phyloP scores from a whole-genome alignment of 805 yeast genomes.

The Hanseniaspora hatyaiensis region DNA sequence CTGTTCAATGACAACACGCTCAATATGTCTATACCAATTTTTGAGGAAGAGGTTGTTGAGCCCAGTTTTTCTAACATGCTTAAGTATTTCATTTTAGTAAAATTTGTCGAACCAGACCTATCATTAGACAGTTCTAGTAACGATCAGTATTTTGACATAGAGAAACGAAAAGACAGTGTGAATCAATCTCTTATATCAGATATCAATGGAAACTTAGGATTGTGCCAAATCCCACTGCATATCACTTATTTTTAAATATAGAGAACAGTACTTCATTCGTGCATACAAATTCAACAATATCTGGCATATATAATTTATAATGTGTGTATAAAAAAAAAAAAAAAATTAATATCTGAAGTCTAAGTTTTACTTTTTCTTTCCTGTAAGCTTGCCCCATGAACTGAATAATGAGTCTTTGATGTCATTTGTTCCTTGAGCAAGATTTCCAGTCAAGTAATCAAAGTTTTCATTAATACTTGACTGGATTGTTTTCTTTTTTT shows the following conservation, averaged over 20 bases:
- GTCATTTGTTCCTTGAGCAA: neutral
- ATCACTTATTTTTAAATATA: neutral
- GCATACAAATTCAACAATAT: neutral
- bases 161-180: neutral
- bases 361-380: neutral
- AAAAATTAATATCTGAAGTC: too few relatives aligned
- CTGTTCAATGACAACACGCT: neutral
- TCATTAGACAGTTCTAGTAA: neutral
- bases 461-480: neutral
- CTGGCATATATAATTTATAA: too few relatives aligned
- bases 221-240: slow-evolving; percentile 1
- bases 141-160: neutral
- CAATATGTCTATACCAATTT: neutral
- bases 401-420: neutral
- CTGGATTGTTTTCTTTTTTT: neutral
- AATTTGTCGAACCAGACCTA: slow-evolving; percentile 9
- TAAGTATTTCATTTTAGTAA: slow-evolving; percentile 1
- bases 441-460: neutral
- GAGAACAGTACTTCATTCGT: neutral
- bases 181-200: neutral
- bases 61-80: neutral
- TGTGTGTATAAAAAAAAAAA: too few relatives aligned
- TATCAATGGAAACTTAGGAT: neutral
- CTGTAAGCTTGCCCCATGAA: slow-evolving; percentile 3
- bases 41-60: neutral